Base-by-base conservation (phyloP, 129 eudicot genomes). In the Gnaphalium uliginosum region DNA sequence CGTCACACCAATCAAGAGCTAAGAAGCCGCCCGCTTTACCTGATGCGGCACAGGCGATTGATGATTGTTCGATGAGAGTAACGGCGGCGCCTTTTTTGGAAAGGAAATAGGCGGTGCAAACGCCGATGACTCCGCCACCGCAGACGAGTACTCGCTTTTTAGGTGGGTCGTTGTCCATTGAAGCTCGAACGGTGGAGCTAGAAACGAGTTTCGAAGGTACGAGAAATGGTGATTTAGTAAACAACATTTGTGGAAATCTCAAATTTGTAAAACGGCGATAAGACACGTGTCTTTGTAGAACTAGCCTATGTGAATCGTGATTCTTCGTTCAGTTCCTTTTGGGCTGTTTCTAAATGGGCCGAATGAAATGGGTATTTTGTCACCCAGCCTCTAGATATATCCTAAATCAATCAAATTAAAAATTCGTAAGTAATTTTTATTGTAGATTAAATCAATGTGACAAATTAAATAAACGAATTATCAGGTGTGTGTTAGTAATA, bases 41-140 rank as follows among this genome's bases (percentile, higher is more conserved):
- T 3, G 98, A 94, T 39, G 98, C 97, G 25, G 96, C 98, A 37
- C 93, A 84, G 24, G 98, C 98, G 53, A 90, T 79, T 22, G 98
- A 94, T 10, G 97, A 90, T 81, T 94, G 81, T 27, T 94, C 97
- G 75, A 94, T 27, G 64, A 94, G 83, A 5, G 98, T 94, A 2
- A 94, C 97, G 75, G 88, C 81, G 53, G 97, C 97, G 82, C 98
- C 98, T 8, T 79, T 82, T 67, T 88, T 83, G 68, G 97, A 77
- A 9, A 94, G 85, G 86, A 85, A 94, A 43, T 94, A 90, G 37
- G 98, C 97, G 33, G 98, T 82, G 85, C 98, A 94, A 17, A 88
- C 98, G 32, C 98, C 98, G 91, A 94, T 90, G 26, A 94, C 91
- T 68, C 98, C 98, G 86, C 98, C 97, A 82, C 98, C 98, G 89